Evolutionary conservation across 805 yeast genomes (phyloP), one percentile per base, ranked within the genome.

Genomic region (Wickerhamomyces chaumierensis): DNA sequence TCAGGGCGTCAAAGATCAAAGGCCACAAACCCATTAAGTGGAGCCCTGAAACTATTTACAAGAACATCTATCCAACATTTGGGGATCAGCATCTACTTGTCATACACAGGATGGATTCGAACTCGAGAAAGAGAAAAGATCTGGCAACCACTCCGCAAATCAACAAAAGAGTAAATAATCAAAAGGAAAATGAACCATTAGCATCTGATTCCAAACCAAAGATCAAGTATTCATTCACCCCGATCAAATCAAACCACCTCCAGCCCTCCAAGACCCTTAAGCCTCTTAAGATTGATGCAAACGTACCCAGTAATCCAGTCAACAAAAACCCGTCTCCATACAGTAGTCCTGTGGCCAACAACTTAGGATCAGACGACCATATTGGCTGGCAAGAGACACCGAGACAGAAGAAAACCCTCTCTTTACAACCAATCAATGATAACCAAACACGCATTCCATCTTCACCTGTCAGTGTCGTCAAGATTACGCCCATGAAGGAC

Each of bases 341-440:
- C 41, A 8, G 35, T 32, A 7, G 20, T 34, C 7, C 9, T 28
- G 35, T 38, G 34, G 23, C 27, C 41, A 37, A 38, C 13, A 45
- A 46, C 13, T 44, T 41, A 9, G 44, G 53, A 31, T 53, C 57
- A 9, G 54, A 52, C 33, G 57, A 53, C 33, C 51, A 45, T 41
- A 51, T 53, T 15, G 51, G 39, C 35, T 53, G 57, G 57, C 53
- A 41, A 3, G 52, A 53, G 12, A 52, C 57, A 16, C 56, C 56
- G 15, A 42, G 43, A 13, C 43, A 37, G 8, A 28, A 42, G 7
- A 39, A 44, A 17, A 29, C 41, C 23, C 9, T 21, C 23, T n/a
- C n/a, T n/a, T n/a, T n/a, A n/a, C n/a, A n/a, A n/a, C n/a, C n/a
- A n/a, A n/a, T n/a, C n/a, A n/a, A n/a, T n/a, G n/a, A n/a, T n/a